Conservation (phyloP, 2,329 filamentous ascomycete species). For the Beauveria sp. region DNA sequence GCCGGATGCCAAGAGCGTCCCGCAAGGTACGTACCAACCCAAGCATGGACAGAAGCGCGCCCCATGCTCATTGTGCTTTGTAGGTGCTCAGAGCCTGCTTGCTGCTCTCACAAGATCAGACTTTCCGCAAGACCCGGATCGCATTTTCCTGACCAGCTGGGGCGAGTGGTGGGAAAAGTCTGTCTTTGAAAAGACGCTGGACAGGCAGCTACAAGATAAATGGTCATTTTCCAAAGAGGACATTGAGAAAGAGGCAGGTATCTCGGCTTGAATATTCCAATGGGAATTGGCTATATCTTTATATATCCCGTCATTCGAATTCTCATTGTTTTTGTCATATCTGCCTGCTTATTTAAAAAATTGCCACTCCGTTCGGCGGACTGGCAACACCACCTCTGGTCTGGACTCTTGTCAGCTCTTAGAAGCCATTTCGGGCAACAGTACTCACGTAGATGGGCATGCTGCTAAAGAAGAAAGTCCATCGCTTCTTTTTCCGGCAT, state of each 20-base stretch:
- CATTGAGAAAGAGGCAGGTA: conserved; percentile 36
- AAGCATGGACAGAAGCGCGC: no score
- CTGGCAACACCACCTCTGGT: conserved; percentile 30
- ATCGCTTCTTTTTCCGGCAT: conserved; percentile 25
- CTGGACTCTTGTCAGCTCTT: conserved; percentile 11
- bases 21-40: conserved; percentile 30
- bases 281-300: not conserved
- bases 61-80: not conserved
- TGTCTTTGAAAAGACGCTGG: conserved; percentile 31
- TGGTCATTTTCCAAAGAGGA: conserved; percentile 41
- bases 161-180: conserved; percentile 47
- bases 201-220: conserved; percentile 42
- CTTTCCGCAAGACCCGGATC: conserved; percentile 41
- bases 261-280: not conserved
- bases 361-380: conserved; percentile 30
- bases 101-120: conserved; percentile 36
- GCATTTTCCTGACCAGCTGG: conserved; percentile 48
- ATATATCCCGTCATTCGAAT: no score
- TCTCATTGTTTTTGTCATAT: not conserved
- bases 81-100: conserved; percentile 39
- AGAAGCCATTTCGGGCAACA: not conserved
- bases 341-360: conserved; percentile 20
- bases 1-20: conserved; percentile 39
- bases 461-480: conserved; percentile 33
- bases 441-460: conserved; percentile 25